A percentile compares a stretch with the other conserved stretches of the same genome.
These are phyloP conservation scores for Xylaria sp. DNA, from an alignment of 2,329 filamentous ascomycete genomes.

Conservation along the genomic window DNA sequence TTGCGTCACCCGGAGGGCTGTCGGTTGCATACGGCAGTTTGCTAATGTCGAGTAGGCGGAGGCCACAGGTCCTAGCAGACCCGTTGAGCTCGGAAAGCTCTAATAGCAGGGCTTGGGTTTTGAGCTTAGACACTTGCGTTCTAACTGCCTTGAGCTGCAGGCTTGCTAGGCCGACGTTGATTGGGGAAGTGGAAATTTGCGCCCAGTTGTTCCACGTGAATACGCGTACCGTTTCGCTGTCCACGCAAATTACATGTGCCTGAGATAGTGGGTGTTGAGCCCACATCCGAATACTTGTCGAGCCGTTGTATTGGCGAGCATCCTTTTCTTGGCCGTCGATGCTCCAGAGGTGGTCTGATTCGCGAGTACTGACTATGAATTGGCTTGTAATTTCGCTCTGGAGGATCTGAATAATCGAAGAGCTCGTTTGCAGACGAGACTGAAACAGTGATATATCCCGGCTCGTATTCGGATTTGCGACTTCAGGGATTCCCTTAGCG, in stretches of 20 bases:
- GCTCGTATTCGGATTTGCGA: not conserved
- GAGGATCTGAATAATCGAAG: not conserved
- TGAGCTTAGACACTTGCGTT: not conserved
- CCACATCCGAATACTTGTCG: not conserved
- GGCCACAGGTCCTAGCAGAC: not conserved
- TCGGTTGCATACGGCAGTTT: not conserved
- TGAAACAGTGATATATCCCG: not conserved
- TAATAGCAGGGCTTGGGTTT: not conserved
- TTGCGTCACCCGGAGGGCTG: not conserved
- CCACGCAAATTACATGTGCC: not conserved
- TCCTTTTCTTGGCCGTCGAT: not conserved
- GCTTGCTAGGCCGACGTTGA: not conserved
- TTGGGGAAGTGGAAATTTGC: not conserved
- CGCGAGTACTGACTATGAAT: constrained; percentile 2
- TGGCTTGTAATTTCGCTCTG: not conserved
- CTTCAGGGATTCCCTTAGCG: not conserved
- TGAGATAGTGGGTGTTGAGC: not conserved
- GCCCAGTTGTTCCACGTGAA: not conserved
- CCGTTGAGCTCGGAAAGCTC: constrained; percentile 5
- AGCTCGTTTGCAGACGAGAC: not conserved
- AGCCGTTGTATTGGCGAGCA: not conserved
- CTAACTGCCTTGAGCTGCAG: not conserved
- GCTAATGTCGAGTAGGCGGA: not conserved
- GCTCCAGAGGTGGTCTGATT: not conserved
- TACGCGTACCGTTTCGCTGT: not conserved